Percentiles rank a stretch among this genome's conserved stretches.
Conservation (phyloP, 164 flowering plant genomes). For the Saururus chinensis region DNA sequence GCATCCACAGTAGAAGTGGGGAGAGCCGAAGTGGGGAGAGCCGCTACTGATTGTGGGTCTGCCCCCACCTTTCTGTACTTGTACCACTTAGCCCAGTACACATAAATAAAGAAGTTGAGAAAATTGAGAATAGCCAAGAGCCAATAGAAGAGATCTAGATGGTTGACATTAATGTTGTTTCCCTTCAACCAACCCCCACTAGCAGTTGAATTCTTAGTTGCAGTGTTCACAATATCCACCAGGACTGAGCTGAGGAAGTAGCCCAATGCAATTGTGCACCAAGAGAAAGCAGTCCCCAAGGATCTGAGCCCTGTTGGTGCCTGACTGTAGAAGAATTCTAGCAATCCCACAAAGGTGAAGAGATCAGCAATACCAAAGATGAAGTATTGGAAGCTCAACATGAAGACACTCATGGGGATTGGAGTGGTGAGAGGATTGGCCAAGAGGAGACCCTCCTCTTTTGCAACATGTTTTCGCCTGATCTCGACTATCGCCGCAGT, state of each 20-base stretch:
- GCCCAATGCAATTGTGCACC: slow-evolving; percentile 75
- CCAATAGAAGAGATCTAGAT: slow-evolving; percentile 43
- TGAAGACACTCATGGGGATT: slow-evolving; percentile 58
- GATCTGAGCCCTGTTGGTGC: slow-evolving; percentile 78
- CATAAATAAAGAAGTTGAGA: slow-evolving; percentile 28
- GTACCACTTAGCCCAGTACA: slow-evolving; percentile 36
- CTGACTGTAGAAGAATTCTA: slow-evolving; percentile 86
- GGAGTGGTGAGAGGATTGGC: slow-evolving; percentile 22
- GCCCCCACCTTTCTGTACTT: slow-evolving; percentile 8
- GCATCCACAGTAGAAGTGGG: too few relatives aligned
- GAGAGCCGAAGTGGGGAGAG: too few relatives aligned
- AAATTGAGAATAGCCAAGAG: slow-evolving; percentile 30
- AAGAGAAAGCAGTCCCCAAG: slow-evolving; percentile 65
- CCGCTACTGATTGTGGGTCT: background rate
- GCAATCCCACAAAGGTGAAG: slow-evolving; percentile 68
- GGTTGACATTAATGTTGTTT: slow-evolving; percentile 35
- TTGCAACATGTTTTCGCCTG: slow-evolving; percentile 47
- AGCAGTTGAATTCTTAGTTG: slow-evolving; percentile 12
- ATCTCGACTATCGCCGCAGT: slow-evolving; percentile 78
- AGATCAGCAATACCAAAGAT: slow-evolving; percentile 86
- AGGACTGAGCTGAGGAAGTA: slow-evolving; percentile 74
- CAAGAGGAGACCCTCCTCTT: slow-evolving; percentile 19
- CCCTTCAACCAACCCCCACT: slow-evolving; percentile 45
- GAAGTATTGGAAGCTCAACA: slow-evolving; percentile 69
- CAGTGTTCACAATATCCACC: slow-evolving; percentile 28